Evolutionary conservation across 2,329 filamentous ascomycete species (phyloP).

Genomic region (Zymoseptoria passerinii): DNA sequence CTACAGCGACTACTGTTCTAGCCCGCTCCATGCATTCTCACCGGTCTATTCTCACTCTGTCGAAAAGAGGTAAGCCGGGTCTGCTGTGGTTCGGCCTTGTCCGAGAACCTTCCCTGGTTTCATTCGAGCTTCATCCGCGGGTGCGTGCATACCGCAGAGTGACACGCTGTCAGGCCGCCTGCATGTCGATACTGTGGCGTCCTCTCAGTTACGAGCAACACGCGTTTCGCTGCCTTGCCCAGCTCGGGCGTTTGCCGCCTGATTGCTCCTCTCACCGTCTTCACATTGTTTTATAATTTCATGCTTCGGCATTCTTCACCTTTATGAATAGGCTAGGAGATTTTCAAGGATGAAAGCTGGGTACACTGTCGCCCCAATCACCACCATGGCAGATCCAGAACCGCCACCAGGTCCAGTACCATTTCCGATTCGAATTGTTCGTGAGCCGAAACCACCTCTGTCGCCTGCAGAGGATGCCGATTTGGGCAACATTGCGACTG

Average conservation of each 20-base stretch:
- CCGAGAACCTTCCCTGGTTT: neutral
- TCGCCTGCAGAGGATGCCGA: slow-evolving; percentile 1
- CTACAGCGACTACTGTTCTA: neutral
- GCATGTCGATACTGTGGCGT: neutral
- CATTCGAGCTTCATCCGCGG: neutral
- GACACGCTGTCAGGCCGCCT: neutral
- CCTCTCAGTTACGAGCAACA: neutral
- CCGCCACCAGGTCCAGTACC: slow-evolving; percentile 19
- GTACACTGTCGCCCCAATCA: slow-evolving; percentile 6
- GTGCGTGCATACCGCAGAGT: neutral
- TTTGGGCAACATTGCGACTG: slow-evolving; percentile 3
- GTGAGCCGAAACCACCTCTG: slow-evolving; percentile 11
- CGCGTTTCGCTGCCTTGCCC: neutral
- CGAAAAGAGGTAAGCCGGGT: neutral
- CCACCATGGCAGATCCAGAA: slow-evolving; percentile 8
- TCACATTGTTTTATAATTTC: neutral
- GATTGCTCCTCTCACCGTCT: neutral
- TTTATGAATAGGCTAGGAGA: neutral
- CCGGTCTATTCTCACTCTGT: neutral
- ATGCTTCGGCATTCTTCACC: neutral
- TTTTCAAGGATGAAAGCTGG: slow-evolving; percentile 11
- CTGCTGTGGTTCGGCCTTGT: neutral
- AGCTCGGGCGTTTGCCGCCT: neutral
- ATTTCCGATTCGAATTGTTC: slow-evolving; percentile 22
- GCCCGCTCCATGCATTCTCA: neutral